phyloP scores from a whole-genome alignment of 2,329 filamentous ascomycete genomes.

The Apiospora rasikravindrae region DNA sequence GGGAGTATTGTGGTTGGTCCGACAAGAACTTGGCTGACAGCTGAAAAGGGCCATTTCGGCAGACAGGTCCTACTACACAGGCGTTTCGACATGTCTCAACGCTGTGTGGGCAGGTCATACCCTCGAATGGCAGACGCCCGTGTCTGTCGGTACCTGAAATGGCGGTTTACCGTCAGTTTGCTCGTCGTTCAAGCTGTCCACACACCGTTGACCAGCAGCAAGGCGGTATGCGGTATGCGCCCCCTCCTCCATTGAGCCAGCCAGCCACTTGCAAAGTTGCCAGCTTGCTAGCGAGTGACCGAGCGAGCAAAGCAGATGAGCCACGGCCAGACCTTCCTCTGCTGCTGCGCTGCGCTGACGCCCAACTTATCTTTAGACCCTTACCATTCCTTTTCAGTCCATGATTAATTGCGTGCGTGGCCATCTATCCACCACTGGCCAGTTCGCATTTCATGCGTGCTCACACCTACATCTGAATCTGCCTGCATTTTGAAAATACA shows the following conservation, averaged over 20 bases:
- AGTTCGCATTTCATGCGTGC: not conserved
- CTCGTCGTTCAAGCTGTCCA: not conserved
- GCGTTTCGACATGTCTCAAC: slow-evolving; percentile 10
- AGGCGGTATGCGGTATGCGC: slow-evolving; percentile 1
- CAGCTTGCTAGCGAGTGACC: slow-evolving; percentile 2
- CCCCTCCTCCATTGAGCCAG: not conserved
- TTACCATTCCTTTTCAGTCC: not conserved
- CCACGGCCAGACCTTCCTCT: not conserved
- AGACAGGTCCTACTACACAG: not conserved
- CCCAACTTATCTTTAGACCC: slow-evolving; percentile 12
- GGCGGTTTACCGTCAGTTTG: not conserved
- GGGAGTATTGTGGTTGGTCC: not conserved
- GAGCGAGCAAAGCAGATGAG: not conserved
- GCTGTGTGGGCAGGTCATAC: not conserved
- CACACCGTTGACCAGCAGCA: not conserved
- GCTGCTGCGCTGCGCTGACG: slow-evolving; percentile 11
- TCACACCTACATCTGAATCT: not conserved
- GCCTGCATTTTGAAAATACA: not conserved
- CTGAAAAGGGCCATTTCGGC: not conserved
- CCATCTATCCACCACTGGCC: not conserved
- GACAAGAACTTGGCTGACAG: not conserved
- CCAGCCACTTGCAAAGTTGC: not conserved
- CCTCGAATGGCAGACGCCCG: not conserved
- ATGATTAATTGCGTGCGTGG: not conserved
- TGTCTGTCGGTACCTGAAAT: not conserved